These are phyloP conservation scores for Amoebophrya sp. DNA, from an alignment of 169 alveolate species.

Conservation along the genomic window DNA sequence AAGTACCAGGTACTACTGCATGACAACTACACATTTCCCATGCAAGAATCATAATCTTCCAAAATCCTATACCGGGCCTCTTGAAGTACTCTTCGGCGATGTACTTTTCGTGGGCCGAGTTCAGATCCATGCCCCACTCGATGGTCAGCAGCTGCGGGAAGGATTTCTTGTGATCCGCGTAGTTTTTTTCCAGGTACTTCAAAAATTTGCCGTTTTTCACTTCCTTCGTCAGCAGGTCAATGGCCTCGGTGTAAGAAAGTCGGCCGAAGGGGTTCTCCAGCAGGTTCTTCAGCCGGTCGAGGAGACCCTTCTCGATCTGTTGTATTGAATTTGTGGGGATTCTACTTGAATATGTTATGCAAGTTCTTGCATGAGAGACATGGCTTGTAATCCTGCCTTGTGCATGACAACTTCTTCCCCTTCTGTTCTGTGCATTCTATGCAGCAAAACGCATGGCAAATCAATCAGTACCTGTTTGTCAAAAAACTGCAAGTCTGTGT, in stretches of 20 bases:
- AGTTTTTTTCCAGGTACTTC: constrained; percentile 34
- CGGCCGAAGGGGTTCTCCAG: constrained; percentile 75
- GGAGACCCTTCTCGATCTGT: constrained; percentile 74
- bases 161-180: background rate
- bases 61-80: constrained; percentile 77
- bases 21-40: too few species aligned
- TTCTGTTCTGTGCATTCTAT: too few species aligned
- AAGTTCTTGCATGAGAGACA: too few species aligned
- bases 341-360: background rate
- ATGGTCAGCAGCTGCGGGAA: constrained; percentile 18
- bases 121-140: constrained; percentile 95
- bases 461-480: constrained; percentile 59
- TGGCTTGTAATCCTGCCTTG: too few species aligned
- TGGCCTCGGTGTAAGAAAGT: constrained; percentile 91
- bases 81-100: constrained; percentile 87
- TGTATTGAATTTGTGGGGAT: too few species aligned
- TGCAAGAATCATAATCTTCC: too few species aligned
- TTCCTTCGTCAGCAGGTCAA: constrained; percentile 49
- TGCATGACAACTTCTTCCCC: too few species aligned
- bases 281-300: constrained; percentile 66
- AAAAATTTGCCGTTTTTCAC: constrained; percentile 65
- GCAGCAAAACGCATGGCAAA: too few species aligned
- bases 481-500: constrained; percentile 79
- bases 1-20: too few species aligned
- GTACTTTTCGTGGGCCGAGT: constrained; percentile 90